Evolutionary conservation across 2,329 filamentous ascomycete genomes (phyloP).

Genomic region (Mariannaea sp.): DNA sequence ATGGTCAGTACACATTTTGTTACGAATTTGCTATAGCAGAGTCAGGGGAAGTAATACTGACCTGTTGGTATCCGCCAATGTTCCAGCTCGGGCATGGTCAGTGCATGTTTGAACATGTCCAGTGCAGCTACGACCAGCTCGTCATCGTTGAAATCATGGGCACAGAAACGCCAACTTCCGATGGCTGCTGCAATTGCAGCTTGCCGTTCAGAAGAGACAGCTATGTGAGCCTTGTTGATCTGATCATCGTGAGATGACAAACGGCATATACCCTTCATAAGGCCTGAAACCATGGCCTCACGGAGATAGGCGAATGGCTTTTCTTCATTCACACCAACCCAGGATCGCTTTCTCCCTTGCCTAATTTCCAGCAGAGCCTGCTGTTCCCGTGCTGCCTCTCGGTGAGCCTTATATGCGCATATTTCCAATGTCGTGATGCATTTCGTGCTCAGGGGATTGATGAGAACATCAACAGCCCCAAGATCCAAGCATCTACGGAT

Average conservation of each 20-base stretch:
- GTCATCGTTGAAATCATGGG: conserved; percentile 87
- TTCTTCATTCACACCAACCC: conserved; percentile 85
- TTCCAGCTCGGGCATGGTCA: conserved; percentile 79
- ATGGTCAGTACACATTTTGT: conserved; percentile 46
- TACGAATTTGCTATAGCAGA: conserved; percentile 4
- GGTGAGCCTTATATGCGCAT: conserved; percentile 82
- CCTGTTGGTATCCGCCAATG: conserved; percentile 79
- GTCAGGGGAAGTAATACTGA: conserved; percentile 49
- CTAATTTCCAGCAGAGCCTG: conserved; percentile 72
- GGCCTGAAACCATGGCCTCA: conserved; percentile 89
- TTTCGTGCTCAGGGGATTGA: conserved; percentile 75
- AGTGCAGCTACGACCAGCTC: conserved; percentile 86
- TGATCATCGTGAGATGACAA: conserved; percentile 65
- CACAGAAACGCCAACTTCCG: conserved; percentile 84
- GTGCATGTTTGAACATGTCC: conserved; percentile 86
- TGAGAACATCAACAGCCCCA: conserved; percentile 84
- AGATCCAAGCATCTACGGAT: conserved; percentile 79
- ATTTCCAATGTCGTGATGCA: conserved; percentile 77
- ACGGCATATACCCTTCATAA: conserved; percentile 89
- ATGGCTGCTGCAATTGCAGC: conserved; percentile 70
- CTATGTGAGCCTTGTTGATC: conserved; percentile 68
- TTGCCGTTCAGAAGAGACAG: conserved; percentile 68
- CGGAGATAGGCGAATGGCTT: conserved; percentile 88
- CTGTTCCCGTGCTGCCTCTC: conserved; percentile 75
- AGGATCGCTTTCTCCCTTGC: conserved; percentile 81